Evolutionary conservation across 2,329 filamentous ascomycete species (phyloP), one percentile per base, ranked within the genome.

Genomic region (Madurella fahalii): DNA sequence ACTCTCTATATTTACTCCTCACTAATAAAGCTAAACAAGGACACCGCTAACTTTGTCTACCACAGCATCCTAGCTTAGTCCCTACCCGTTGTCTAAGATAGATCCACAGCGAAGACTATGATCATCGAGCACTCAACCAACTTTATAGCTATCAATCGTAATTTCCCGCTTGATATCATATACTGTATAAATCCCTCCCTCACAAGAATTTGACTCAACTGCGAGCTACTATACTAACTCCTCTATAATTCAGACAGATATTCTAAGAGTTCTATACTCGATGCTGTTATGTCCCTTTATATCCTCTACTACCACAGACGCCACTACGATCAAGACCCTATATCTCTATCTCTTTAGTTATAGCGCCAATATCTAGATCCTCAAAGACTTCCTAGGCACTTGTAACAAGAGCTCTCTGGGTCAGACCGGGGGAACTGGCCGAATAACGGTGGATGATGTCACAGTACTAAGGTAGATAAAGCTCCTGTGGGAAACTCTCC

Each of bases 21-120:
- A 1, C 61, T 74, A 25, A 64, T 54, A 1, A 62, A 61, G 12
- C 57, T 75, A n/a, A 70, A 61, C n/a, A 69, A 68, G 9, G 73
- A 72, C 16, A 73, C 68, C 2, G 67, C 68, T 52, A 75, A 75
- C 57, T 73, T 73, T 51, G 68, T 75, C 30, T 76, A 68, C 52
- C 71, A 72, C 9, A 73, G 72, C n/a, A 59, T 47, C 13, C 65
- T 73, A 2, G 13, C 41, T 12, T 15, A 61, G 16, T 64, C 69
- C 11, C 56, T 66, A 8, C 43, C 18, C 12, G 34, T 40, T 9
- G 37, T n/a, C n/a, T n/a, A 54, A 4, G 58, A 64, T 9, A 56
- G 32, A 12, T 39, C 13, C 13, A 37, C 46, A 16, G 53, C 52
- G 2, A 53, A 58, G 3, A 69, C 64, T 0, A 64, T 75, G 9